Conservation (phyloP, 768 basidiomycete genomes). For the Collybia sordida region DNA sequence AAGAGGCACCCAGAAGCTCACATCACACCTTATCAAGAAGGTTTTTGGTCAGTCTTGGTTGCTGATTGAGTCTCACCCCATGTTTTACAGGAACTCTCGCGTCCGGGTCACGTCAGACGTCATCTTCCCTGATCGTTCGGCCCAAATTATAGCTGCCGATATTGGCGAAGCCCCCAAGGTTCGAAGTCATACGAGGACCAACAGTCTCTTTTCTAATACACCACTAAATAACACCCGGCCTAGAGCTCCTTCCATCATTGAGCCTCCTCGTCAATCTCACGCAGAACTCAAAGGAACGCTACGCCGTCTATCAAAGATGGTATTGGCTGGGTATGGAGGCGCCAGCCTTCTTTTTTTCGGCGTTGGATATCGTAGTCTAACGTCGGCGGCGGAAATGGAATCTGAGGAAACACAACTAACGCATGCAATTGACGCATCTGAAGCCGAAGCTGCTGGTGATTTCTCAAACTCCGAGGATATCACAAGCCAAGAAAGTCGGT, state of each 20-base stretch:
- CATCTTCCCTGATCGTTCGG: conserved; percentile 63
- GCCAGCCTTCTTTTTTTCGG: conserved; percentile 82
- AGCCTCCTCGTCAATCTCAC: conserved; percentile 28
- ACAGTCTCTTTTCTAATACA: conserved; percentile 12
- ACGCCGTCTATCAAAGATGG: conserved; percentile 80
- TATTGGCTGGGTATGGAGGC: conserved; percentile 83
- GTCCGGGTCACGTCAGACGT: conserved; percentile 74
- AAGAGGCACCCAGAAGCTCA: conserved; percentile 36
- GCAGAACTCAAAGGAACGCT: conserved; percentile 65
- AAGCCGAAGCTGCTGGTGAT: conserved; percentile 59
- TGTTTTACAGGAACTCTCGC: conserved; percentile 45
- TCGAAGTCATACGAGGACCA: neutral
- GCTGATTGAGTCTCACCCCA: neutral
- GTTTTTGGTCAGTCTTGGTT: conserved; percentile 18
- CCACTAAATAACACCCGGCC: conserved; percentile 7
- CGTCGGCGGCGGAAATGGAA: conserved; percentile 39
- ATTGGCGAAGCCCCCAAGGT: conserved; percentile 58
- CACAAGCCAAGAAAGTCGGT: conserved; percentile 29
- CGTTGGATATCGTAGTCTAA: conserved; percentile 36
- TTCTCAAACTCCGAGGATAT: conserved; percentile 18
- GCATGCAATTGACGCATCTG: conserved; percentile 67
- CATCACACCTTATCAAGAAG: conserved; percentile 30
- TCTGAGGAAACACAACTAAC: conserved; percentile 64
- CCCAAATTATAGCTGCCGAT: conserved; percentile 78
- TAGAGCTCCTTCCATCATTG: neutral